Evolutionary conservation across 768 basidiomycete genomes (phyloP).

Genomic region (Fistulinella prunicolor): DNA sequence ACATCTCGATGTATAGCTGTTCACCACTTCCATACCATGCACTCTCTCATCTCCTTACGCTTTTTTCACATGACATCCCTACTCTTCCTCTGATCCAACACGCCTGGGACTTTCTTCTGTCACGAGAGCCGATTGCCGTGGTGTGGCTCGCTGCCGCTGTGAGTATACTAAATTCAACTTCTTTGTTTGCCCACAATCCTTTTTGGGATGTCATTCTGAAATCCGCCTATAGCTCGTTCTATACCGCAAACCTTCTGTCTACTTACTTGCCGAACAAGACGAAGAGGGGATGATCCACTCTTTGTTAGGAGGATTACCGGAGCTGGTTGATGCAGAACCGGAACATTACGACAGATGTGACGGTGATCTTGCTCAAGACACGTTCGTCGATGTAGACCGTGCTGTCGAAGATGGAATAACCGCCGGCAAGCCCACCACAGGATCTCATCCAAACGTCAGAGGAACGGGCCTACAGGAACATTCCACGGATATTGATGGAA

Average conservation of each 20-base stretch:
- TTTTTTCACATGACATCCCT: constrained; percentile 91
- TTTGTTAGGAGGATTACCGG: constrained; percentile 60
- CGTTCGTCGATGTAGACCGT: background rate
- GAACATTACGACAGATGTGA: background rate
- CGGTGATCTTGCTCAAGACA: background rate
- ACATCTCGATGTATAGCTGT: constrained; percentile 39
- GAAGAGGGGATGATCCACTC: constrained; percentile 85
- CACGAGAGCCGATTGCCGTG: constrained; percentile 73
- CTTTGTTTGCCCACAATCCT: background rate
- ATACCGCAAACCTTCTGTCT: constrained; percentile 64
- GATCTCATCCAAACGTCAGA: background rate
- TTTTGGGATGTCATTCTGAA: constrained; percentile 1
- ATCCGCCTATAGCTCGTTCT: constrained; percentile 58
- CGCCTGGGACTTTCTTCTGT: constrained; percentile 86
- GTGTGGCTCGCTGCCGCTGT: constrained; percentile 87
- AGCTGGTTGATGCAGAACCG: constrained; percentile 33
- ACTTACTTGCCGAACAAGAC: constrained; percentile 58
- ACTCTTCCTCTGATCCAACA: constrained; percentile 88
- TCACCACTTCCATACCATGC: constrained; percentile 87
- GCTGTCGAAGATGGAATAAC: background rate
- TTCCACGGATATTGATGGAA: background rate
- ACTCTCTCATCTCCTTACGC: constrained; percentile 83
- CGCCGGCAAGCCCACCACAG: background rate
- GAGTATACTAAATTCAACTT: constrained; percentile 29
- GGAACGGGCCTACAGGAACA: background rate